phyloP scores from a whole-genome alignment of 192 early-diverging fungal species.

The Coemansia sp. region DNA sequence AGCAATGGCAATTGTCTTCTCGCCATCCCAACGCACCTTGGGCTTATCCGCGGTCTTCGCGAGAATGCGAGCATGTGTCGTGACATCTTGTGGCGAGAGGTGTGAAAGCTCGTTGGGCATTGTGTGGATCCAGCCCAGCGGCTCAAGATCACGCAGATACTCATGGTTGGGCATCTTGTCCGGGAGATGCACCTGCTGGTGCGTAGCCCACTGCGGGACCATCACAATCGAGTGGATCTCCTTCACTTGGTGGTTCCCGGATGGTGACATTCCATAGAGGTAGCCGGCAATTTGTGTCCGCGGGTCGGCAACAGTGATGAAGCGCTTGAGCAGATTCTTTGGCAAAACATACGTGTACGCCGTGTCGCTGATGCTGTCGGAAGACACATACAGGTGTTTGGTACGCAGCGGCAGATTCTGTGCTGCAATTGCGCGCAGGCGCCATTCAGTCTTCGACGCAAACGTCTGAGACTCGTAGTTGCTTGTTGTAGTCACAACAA shows the following conservation, averaged over 20 bases:
- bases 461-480: conserved; percentile 97
- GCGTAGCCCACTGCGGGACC: conserved; percentile 98
- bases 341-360: conserved; percentile 95
- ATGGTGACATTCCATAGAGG: conserved; percentile 88
- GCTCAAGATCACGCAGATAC: conserved; percentile 88
- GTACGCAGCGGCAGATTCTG: conserved; percentile 94
- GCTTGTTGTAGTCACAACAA: conserved; percentile 95
- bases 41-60: conserved; percentile 69
- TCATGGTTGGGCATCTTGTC: conserved; percentile 86
- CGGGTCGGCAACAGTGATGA: conserved; percentile 91
- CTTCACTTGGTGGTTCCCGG: conserved; percentile 89
- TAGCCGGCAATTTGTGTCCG: conserved; percentile 95
- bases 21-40: conserved; percentile 87
- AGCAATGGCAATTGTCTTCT: conserved; percentile 87
- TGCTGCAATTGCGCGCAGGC: conserved; percentile 94
- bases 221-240: conserved; percentile 91
- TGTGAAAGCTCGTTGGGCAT: conserved; percentile 89
- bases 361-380: conserved; percentile 93
- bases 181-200: conserved; percentile 90
- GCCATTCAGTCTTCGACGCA: conserved; percentile 99
- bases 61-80: conserved; percentile 86
- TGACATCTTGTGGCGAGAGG: conserved; percentile 87
- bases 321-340: conserved; percentile 97
- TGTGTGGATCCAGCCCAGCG: conserved; percentile 97
- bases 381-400: conserved; percentile 94